Base-by-base conservation (phyloP, 805 yeast genomes). In the Wickerhamiella shivajii region DNA sequence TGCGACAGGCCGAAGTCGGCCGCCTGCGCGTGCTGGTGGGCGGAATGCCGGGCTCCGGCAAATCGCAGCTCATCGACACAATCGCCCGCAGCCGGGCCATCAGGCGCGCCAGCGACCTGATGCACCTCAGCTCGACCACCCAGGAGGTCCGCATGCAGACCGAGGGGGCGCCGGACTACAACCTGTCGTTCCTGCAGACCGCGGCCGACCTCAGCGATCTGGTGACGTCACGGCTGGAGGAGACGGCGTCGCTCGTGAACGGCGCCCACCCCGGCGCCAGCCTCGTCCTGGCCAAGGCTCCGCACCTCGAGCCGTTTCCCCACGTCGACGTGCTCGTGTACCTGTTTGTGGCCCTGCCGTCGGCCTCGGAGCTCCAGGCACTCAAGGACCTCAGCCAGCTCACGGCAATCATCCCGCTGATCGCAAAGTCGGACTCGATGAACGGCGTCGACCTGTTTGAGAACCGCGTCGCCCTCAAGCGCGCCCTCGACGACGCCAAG, bases 191-290 rank as follows among this genome's bases (percentile, higher is more conserved):
- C 21, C 29, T 35, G 15, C 31, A 35, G 18, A 27, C 19, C 15
- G 27, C 22, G 16, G 14, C 17, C n/a, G 23, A 12, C 4, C 6
- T 29, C 18, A 12, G 18, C 5, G 25, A 19, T 15, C 34, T 27
- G 21, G 28, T 37, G n/a, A 34, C 29, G 10, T 9, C 28, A 15
- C 23, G 24, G 17, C 28, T 37, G 15, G 32, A 29, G 15, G 40
- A 40, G 22, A 40, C 43, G 3, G 40, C 41, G 6, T 21, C 28
- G 14, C 33, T 40, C n/a, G 34, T 40, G 20, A 40, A 40, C 17
- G 43, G 40, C 10, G 27, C 34, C 17, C 33, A 31, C 26, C 43
- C 43, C 1, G 19, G 18, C n/a, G 29, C 33, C 11, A 8, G 23
- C 12, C 28, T 34, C 9, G 25, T 34, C 7, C 28, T 40, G 22